These are phyloP conservation scores for Echinochloa phyllopogon DNA, from an alignment of 176 grass and related monocot species.

Conservation along the genomic window DNA sequence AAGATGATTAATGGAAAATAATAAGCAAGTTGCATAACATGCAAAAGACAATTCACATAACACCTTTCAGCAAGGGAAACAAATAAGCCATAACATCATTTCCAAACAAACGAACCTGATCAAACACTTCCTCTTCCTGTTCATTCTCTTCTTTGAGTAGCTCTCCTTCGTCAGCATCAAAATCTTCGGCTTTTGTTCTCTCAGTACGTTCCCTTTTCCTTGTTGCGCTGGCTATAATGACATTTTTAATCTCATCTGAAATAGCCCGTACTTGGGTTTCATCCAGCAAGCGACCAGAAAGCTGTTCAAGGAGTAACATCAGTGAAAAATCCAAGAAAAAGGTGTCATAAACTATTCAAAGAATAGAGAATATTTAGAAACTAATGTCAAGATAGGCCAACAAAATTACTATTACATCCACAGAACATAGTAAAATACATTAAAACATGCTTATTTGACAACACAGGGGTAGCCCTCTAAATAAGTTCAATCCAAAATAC, in stretches of 20 bases:
- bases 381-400: neutral
- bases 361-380: neutral
- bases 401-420: slow-evolving; percentile 3
- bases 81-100: neutral
- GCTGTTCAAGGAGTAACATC: slow-evolving; percentile 50
- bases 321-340: slow-evolving; percentile 9
- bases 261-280: slow-evolving; percentile 90
- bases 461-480: neutral
- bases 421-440: neutral
- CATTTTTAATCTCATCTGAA: slow-evolving; percentile 95
- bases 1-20: slow-evolving; percentile 35
- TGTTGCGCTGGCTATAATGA: slow-evolving; percentile 93
- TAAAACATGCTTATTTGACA: neutral
- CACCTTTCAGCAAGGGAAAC: neutral
- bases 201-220: slow-evolving; percentile 91
- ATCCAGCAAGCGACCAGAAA: slow-evolving; percentile 80
- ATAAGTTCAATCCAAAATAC: neutral
- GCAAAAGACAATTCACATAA: neutral
- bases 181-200: slow-evolving; percentile 91
- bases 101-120: slow-evolving; percentile 65
- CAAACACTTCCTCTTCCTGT: slow-evolving; percentile 98
- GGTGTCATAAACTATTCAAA: neutral
- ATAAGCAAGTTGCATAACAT: neutral
- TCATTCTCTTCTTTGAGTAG: slow-evolving; percentile 98
- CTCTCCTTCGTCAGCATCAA: slow-evolving; percentile 99